Evolutionary conservation across 768 basidiomycete species (phyloP).

Genomic region (Lactarius trivialis): DNA sequence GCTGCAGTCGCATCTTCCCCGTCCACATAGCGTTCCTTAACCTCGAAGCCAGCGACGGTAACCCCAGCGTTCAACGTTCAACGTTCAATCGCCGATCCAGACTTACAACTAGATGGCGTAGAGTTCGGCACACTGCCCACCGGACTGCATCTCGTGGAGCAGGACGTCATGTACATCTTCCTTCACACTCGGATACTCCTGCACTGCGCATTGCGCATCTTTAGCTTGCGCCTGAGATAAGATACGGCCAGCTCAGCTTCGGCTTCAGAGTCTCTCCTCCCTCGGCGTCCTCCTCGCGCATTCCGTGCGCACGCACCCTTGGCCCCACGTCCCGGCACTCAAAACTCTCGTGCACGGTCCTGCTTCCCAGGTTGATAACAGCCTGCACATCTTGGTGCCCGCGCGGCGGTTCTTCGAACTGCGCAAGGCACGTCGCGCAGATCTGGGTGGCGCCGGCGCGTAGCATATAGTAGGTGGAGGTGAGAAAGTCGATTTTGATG

Average conservation of each 20-base stretch:
- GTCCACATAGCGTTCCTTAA: too few relatives aligned
- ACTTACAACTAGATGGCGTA: too few relatives aligned
- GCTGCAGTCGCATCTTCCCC: too few relatives aligned
- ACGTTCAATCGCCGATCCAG: too few relatives aligned
- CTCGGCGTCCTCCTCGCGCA: constrained; percentile 66
- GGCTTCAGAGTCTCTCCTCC: constrained; percentile 73
- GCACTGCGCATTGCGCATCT: too few relatives aligned
- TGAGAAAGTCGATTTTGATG: constrained; percentile 45
- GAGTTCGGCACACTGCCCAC: too few relatives aligned
- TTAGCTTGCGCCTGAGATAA: too few relatives aligned
- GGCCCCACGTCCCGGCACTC: constrained; percentile 61
- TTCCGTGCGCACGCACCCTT: constrained; percentile 60
- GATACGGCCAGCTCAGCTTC: constrained; percentile 71
- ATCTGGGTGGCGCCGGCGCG: constrained; percentile 49
- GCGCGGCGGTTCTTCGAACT: constrained; percentile 59
- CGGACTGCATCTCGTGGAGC: too few relatives aligned
- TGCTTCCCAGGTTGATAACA: background rate
- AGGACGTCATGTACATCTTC: too few relatives aligned
- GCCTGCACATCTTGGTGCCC: constrained; percentile 55
- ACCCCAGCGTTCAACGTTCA: too few relatives aligned
- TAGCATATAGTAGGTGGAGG: constrained; percentile 74
- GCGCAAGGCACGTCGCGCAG: constrained; percentile 43
- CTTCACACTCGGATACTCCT: too few relatives aligned
- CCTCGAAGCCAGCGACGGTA: too few relatives aligned
- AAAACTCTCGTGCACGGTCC: constrained; percentile 49